phyloP scores from a whole-genome alignment of 2,329 filamentous ascomycete genomes.

The Aaosphaeria pasadenensis region DNA sequence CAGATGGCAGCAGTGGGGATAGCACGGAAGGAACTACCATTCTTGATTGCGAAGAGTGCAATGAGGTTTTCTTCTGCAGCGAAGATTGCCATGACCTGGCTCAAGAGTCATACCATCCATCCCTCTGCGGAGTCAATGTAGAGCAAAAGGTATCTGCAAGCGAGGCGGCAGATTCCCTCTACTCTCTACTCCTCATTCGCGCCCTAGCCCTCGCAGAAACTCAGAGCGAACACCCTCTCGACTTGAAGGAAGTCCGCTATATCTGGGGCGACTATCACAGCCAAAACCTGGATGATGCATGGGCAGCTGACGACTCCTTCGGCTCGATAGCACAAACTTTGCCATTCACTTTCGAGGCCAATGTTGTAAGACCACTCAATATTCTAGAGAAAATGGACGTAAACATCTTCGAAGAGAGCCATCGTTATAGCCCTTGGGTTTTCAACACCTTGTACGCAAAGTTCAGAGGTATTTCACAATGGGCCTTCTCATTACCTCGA shows the following conservation, averaged over 20 bases:
- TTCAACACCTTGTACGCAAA: conserved; percentile 91
- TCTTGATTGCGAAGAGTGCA: conserved; percentile 53
- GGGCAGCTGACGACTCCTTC: conserved; percentile 20
- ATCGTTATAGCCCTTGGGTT: conserved; percentile 72
- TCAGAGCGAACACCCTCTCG: conserved; percentile 56
- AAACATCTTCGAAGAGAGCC: conserved; percentile 61
- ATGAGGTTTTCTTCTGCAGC: conserved; percentile 61
- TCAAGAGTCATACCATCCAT: conserved; percentile 55
- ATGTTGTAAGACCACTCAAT: conserved; percentile 71
- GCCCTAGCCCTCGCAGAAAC: conserved; percentile 61
- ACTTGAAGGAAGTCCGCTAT: conserved; percentile 59
- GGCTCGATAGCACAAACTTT: conserved; percentile 54
- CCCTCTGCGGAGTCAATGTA: conserved; percentile 54
- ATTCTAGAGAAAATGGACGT: conserved; percentile 82
- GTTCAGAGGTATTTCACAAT: conserved; percentile 59
- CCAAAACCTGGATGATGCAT: conserved; percentile 18
- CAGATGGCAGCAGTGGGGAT: conserved; percentile 6
- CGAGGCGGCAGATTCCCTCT: conserved; percentile 59
- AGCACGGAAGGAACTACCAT: conserved; percentile 2
- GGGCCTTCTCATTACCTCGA: conserved; percentile 27
- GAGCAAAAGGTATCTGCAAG: conserved; percentile 57
- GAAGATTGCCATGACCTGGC: conserved; percentile 55
- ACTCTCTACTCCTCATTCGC: conserved; percentile 58
- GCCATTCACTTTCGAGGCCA: conserved; percentile 75
- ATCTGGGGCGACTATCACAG: conserved; percentile 63